Base-by-base conservation (phyloP, 306 rosid genomes). In the Carpinus fangiana region DNA sequence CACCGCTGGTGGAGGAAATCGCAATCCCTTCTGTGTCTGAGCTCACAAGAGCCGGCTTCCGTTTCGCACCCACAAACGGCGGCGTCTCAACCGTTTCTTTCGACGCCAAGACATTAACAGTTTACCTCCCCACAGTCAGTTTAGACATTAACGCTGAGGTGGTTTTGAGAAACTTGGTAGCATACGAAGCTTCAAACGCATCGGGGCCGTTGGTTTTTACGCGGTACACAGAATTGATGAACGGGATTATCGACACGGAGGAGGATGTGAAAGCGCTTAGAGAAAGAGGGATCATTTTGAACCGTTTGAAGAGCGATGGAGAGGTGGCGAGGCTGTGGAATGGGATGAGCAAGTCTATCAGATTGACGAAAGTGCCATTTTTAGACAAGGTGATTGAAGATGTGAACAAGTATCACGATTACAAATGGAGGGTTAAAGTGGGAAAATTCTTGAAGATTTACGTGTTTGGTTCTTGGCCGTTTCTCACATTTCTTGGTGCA, bases 351-450 rank as follows among this genome's bases (percentile, higher is more conserved):
- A 89, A 85, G 79, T 93, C 93, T 0, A 74, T 90, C 65, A 85
- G 87, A 67, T 69, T 91, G 86, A 90, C 91, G 1, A 91, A 72
- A 79, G 97, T 93, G 26, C 66, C 86, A 41, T 85, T 73, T 28
- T 81, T 93, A 83, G 98, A 93, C 70, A 87, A 88, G 81, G 87
- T 76, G 10, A 91, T 93, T 78, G 92, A 90, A 76, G 96, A 93
- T 81, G 90, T 86, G 62, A 93, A 93, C 86, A 91, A 81, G 83
- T 81, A 87, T 72, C 60, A 93, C 53, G 70, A 84, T 57, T 62
- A 92, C 1, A 90, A 83, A 79, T 80, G 91, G 87, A 88, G 80
- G 85, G 96, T 91, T 12, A 90, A 87, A 61, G 55, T 76, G 57
- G 48, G 60, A 76, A 90, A 86, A 17, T 81, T 84, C 17, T 62